Evolutionary conservation across 176 grass and related monocot genomes (phyloP), one percentile per base, ranked within the genome.

Genomic region (Echinochloa phyllopogon): DNA sequence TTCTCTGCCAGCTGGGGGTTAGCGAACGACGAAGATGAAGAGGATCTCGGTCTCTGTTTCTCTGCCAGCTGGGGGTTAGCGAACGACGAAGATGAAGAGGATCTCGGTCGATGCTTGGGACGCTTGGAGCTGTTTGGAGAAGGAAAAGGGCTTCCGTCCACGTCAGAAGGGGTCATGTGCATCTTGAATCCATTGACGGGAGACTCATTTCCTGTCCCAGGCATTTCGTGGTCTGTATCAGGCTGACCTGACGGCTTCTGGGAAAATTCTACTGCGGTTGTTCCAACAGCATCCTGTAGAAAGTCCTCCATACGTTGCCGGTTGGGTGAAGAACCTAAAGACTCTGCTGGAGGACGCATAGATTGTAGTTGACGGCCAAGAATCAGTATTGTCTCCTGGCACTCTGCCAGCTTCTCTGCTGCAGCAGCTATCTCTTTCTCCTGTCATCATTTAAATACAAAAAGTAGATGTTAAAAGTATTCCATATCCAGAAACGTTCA

Each of bases 331-430:
- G 88, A 88, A 47, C 83, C 66, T 58, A 89, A 61, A 52, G 83
- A 75, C 76, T 94, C 97, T 29, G 78, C 56, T 61, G 91, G 90
- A 38, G 97, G 93, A 44, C 92, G 97, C 81, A 99, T 77, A 36
- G 94, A 23, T 91, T 99, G 97, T 48, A 99, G 85, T 74, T 99
- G 97, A 23, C 92, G 88, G 55, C 97, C 94, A 74, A 99, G 91
- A 70, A 99, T 83, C 72, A 99, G 52, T 24, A 99, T 99, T 0
- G 94, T 99, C 80, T 99, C 97, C 80, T 99, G 97, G 88, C 97
- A 99, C 74, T 99, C 94, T 11, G 88, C 90, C 61, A 99, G 92
- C 84, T 96, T 99, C 75, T 99, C 97, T 69, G 97, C 92, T 74
- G 97, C 97, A 37, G 97, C 86, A 24, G 88, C 75, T 82, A 99